These are phyloP conservation scores for Blastomyces parvus DNA, from an alignment of 2,329 filamentous ascomycete genomes.

Conservation along the genomic window DNA sequence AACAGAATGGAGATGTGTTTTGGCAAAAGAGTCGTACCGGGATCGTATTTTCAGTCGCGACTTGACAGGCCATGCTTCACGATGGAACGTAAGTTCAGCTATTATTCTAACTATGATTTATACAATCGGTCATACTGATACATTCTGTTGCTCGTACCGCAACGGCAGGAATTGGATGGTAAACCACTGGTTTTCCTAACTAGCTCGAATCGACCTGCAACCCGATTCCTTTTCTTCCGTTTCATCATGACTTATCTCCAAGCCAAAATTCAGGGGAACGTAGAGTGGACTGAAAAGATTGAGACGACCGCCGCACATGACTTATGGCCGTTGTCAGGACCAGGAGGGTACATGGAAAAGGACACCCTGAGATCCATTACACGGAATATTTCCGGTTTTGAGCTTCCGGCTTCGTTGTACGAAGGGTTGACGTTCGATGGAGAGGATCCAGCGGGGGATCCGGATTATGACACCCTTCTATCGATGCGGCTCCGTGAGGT, in stretches of 20 bases:
- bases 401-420: not conserved
- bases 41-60: slow-evolving; percentile 9
- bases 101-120: not conserved
- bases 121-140: not conserved
- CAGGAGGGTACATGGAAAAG: not conserved
- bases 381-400: not conserved
- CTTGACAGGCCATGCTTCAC: not conserved
- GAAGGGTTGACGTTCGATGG: not conserved
- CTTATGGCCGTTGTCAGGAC: not conserved
- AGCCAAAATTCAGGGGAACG: slow-evolving; percentile 2
- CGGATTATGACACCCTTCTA: not conserved
- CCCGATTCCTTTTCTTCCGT: slow-evolving; percentile 16
- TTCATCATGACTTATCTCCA: slow-evolving; percentile 18
- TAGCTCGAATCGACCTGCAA: slow-evolving; percentile 12
- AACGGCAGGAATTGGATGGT: slow-evolving; percentile 14
- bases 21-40: slow-evolving; percentile 11
- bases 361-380: not conserved
- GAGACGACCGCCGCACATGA: not conserved
- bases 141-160: slow-evolving; percentile 2
- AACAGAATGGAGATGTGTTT: slow-evolving; percentile 13
- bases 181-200: slow-evolving; percentile 13
- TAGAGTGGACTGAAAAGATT: not conserved
- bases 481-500: slow-evolving; percentile 4
- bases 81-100: not conserved
- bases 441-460: not conserved